These are phyloP conservation scores for Aureobasidium sp. DNA, from an alignment of 2,329 filamentous ascomycete species.

Conservation along the genomic window DNA sequence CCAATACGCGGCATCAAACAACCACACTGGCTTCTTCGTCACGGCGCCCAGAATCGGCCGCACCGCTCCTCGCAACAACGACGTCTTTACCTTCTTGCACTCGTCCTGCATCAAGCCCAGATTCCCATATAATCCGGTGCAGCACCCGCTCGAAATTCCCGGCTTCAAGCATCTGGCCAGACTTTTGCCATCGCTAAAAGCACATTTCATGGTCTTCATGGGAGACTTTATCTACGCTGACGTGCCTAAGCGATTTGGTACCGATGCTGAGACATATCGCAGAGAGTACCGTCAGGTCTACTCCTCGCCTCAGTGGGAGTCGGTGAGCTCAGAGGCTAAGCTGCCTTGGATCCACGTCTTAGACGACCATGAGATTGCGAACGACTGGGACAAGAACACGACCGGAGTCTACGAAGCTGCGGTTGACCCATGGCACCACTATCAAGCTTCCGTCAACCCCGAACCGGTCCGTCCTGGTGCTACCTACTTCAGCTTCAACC, in stretches of 20 bases:
- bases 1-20: conserved; percentile 79
- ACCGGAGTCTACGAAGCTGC: conserved; percentile 75
- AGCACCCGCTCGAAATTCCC: conserved; percentile 73
- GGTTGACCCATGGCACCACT: conserved; percentile 77
- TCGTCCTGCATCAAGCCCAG: conserved; percentile 89
- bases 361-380: conserved; percentile 93
- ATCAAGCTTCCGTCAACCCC: conserved; percentile 80
- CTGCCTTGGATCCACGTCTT: conserved; percentile 97
- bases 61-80: conserved; percentile 44
- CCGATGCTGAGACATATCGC: conserved; percentile 67
- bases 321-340: conserved; percentile 15
- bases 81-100: conserved; percentile 78
- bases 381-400: conserved; percentile 82
- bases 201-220: conserved; percentile 66
- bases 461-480: conserved; percentile 55
- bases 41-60: conserved; percentile 66
- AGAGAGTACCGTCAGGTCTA: conserved; percentile 95
- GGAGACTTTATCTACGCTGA: conserved; percentile 90
- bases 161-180: conserved; percentile 71
- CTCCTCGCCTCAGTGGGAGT: conserved; percentile 81
- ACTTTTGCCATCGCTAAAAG: conserved; percentile 63
- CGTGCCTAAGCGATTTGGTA: conserved; percentile 73
- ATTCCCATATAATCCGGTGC: conserved; percentile 80
- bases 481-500: conserved; percentile 83
- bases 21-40: conserved; percentile 74